These are phyloP conservation scores for Ustilago curta DNA, from an alignment of 1,284 basidiomycete species.

Conservation along the genomic window DNA sequence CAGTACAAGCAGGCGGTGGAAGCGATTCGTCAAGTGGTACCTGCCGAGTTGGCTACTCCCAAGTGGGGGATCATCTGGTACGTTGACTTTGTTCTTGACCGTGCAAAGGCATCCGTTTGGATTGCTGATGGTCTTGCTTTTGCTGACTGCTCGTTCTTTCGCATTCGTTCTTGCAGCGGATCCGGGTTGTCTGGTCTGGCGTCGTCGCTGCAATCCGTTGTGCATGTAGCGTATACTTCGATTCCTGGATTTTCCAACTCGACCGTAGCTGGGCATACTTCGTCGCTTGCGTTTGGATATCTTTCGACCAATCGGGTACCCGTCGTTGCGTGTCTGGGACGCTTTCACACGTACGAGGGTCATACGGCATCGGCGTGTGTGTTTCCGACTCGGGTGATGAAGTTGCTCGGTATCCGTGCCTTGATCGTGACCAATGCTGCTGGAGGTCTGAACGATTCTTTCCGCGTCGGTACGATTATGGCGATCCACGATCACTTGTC, in stretches of 20 bases:
- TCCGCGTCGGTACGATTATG: slow-evolving; percentile 84
- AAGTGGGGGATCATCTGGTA: slow-evolving; percentile 62
- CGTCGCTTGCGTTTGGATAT: slow-evolving; percentile 80
- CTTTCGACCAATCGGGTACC: slow-evolving; percentile 73
- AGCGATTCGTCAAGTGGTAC: slow-evolving; percentile 35
- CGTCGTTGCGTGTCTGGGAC: slow-evolving; percentile 85
- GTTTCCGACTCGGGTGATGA: slow-evolving; percentile 82
- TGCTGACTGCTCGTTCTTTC: neutral
- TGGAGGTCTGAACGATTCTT: slow-evolving; percentile 78
- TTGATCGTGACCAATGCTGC: slow-evolving; percentile 87
- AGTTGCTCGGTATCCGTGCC: slow-evolving; percentile 78
- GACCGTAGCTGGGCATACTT: slow-evolving; percentile 80
- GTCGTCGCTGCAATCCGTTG: slow-evolving; percentile 26
- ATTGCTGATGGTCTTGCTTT: too few relatives aligned
- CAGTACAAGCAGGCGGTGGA: slow-evolving; percentile 47
- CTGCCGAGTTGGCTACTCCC: slow-evolving; percentile 39
- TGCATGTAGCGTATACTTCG: slow-evolving; percentile 50
- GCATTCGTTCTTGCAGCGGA: slow-evolving; percentile 25
- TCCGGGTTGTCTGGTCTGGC: slow-evolving; percentile 54
- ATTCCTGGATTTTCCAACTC: slow-evolving; percentile 54
- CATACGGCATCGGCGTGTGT: slow-evolving; percentile 74
- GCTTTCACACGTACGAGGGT: slow-evolving; percentile 86
- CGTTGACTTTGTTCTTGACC: too few relatives aligned
- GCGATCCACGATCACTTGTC: slow-evolving; percentile 84
- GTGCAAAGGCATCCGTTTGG: too few relatives aligned